Evolutionary conservation across 2,329 filamentous ascomycete species (phyloP).

Genomic region (Acrocalymma vagum): DNA sequence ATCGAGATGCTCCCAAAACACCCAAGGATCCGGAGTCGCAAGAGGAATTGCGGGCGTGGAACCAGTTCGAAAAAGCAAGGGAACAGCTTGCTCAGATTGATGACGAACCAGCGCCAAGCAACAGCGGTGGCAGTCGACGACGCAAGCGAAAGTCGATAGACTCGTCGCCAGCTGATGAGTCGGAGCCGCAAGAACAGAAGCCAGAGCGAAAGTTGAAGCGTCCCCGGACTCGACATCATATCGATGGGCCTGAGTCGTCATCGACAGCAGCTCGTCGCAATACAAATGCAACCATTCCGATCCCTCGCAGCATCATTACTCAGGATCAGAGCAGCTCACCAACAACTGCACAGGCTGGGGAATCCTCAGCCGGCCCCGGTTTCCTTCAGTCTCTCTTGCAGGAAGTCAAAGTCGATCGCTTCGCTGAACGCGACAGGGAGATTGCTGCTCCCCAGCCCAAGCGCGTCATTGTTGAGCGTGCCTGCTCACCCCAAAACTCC

Average conservation of each 20-base stretch:
- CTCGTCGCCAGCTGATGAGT: slow-evolving; percentile 74
- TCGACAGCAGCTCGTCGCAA: slow-evolving; percentile 38
- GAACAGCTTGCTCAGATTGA: slow-evolving; percentile 58
- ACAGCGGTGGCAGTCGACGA: slow-evolving; percentile 52
- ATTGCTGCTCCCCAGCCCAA: slow-evolving; percentile 49
- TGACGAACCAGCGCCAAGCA: slow-evolving; percentile 24
- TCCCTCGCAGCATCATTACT: slow-evolving; percentile 34
- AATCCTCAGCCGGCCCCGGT: slow-evolving; percentile 65
- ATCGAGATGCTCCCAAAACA: slow-evolving; percentile 48
- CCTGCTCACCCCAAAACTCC: slow-evolving; percentile 57
- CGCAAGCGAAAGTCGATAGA: slow-evolving; percentile 84
- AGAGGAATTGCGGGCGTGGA: slow-evolving; percentile 88
- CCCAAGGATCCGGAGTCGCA: slow-evolving; percentile 73
- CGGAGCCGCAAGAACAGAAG: slow-evolving; percentile 64
- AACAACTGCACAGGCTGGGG: slow-evolving; percentile 25
- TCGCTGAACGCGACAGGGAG: slow-evolving; percentile 45
- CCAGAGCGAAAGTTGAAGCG: slow-evolving; percentile 87
- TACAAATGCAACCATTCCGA: slow-evolving; percentile 32
- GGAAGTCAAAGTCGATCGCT: slow-evolving; percentile 74
- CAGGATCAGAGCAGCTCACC: slow-evolving; percentile 25
- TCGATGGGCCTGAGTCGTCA: slow-evolving; percentile 58
- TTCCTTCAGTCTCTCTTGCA: slow-evolving; percentile 87
- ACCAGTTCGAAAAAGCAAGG: slow-evolving; percentile 85
- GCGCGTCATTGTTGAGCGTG: slow-evolving; percentile 49
- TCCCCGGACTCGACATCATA: slow-evolving; percentile 77